Base-by-base conservation (phyloP, 495 filamentous ascomycete species). In the Ascodesmis nigricans region DNA sequence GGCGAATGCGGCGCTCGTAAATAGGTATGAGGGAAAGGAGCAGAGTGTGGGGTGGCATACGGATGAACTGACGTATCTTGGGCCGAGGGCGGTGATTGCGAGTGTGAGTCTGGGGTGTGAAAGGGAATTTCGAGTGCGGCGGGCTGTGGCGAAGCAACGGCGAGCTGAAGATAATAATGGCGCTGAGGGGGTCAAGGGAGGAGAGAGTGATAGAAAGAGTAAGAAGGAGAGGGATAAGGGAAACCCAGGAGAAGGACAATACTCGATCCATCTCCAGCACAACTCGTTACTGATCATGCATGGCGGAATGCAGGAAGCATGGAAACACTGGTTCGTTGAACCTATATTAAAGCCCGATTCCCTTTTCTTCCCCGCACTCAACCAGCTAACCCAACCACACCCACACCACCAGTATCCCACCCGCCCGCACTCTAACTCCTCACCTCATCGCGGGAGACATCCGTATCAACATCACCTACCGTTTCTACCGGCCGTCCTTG, bases 211-310 rank as follows among this genome's bases (percentile, higher is more conserved):
- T 31, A 46, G 40, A 50, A 43, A 26, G 33, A 42, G 13, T 47
- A 55, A 11, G 31, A 46, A 39, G 44, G 43, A 44, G 29, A 47
- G 45, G 5, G 45, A 49, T 21, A 50, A 55, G 7, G 55, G 62
- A 13, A 55, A 65, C 11, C 66, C 79, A 42, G 58, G 58, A 3
- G 69, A 77, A 44, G 84, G 84, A 3, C 81, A 90, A 42, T 83
- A 95, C 26, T 65, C 78, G 3, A 78, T 97, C 35, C 78, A 87
- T 49, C 68, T 95, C 0, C 83, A 82, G 1, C 87, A 97, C 55
- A 95, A 93, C 50, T 83, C 78, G 0, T 63, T 97, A 1, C 58
- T 97, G 0, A 58, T 93, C 3, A 97, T 97, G 87, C 80, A 92
- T 49, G 79, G 83, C 0, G 80, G 87, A 39, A 79, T 78, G 73